Evolutionary conservation across 768 basidiomycete genomes (phyloP), one percentile per base, ranked within the genome.

Genomic region (Neoboletus magnificus): DNA sequence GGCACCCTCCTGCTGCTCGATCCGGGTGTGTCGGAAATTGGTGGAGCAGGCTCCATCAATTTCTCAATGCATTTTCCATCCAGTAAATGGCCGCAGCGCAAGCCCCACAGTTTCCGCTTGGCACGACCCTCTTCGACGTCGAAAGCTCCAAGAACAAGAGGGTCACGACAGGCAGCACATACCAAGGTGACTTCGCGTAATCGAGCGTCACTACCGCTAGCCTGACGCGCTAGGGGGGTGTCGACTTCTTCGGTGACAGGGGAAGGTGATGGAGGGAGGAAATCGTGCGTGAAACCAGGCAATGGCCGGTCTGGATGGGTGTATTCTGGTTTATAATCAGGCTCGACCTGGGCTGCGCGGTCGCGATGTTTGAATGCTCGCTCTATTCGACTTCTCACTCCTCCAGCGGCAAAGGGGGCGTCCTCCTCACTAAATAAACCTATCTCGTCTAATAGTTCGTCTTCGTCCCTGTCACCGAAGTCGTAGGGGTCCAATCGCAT

Each of bases 21-120:
- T 57, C 55, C 64, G 36, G 27, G 7, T 41, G 46, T 20, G 11
- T 55, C 54, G 39, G 55, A 25, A 53, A 40, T 48, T 11, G 55
- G 43, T 41, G 58, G 62, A 36, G 37, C 47, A 2, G 82, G 86
- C 35, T 73, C 69, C 66, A 85, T 83, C 47, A 91, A 60, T 59
- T 78, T 74, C 56, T 78, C 78, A 2, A 86, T 70, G 60, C 89
- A 92, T 67, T 86, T 88, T 47, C 87, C 90, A 59, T 91, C 89
- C 0, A 91, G 76, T 62, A 92, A 69, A 65, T 92, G 90, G 0
- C 89, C 89, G 50, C 89, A 92, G 39, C 86, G 75, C 56, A 92
- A 70, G 2, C 79, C 83, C 89, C 88, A 91, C 9, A 91, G 71
- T 41, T 80, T 78, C 50, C 77, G 73, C 36, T 70, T 70, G 39